Evolutionary conservation across 2,329 filamentous ascomycete genomes (phyloP).

Genomic region (Alternaria incomplexa): DNA sequence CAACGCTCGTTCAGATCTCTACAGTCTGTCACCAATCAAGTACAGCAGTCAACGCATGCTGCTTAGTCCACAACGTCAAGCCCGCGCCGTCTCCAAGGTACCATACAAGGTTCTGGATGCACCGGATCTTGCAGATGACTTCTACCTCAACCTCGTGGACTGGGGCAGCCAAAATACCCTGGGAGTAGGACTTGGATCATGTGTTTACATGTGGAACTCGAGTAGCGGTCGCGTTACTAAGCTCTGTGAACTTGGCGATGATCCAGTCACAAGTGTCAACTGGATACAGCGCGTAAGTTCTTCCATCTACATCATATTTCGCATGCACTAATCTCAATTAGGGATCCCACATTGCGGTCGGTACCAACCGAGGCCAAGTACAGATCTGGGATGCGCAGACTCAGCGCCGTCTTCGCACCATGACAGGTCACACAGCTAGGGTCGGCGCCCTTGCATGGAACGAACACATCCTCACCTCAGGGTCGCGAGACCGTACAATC

Average conservation of each 20-base stretch:
- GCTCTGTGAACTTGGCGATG: conserved; percentile 88
- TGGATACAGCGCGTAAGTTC: conserved; percentile 85
- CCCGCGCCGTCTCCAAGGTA: conserved; percentile 90
- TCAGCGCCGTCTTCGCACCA: conserved; percentile 83
- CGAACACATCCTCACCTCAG: conserved; percentile 94
- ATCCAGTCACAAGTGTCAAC: conserved; percentile 93
- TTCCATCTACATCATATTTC: background rate
- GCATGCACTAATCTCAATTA: conserved; percentile 34
- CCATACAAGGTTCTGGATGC: conserved; percentile 98
- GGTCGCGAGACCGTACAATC: conserved; percentile 89
- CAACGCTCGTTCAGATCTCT: conserved; percentile 89
- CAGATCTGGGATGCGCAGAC: conserved; percentile 98
- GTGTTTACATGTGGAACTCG: conserved; percentile 99
- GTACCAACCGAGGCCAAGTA: conserved; percentile 90
- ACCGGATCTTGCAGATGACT: conserved; percentile 94
- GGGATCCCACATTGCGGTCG: conserved; percentile 93
- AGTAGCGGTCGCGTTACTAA: conserved; percentile 90
- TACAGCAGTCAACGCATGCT: conserved; percentile 93
- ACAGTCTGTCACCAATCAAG: conserved; percentile 92
- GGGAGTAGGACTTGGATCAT: conserved; percentile 88
- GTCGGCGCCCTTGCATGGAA: conserved; percentile 98
- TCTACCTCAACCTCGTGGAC: conserved; percentile 96
- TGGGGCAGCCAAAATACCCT: conserved; percentile 96
- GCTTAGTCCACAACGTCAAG: conserved; percentile 85
- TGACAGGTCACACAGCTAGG: conserved; percentile 93